Conservation (phyloP, 2,329 filamentous ascomycete species). For the Botrytis porri region DNA sequence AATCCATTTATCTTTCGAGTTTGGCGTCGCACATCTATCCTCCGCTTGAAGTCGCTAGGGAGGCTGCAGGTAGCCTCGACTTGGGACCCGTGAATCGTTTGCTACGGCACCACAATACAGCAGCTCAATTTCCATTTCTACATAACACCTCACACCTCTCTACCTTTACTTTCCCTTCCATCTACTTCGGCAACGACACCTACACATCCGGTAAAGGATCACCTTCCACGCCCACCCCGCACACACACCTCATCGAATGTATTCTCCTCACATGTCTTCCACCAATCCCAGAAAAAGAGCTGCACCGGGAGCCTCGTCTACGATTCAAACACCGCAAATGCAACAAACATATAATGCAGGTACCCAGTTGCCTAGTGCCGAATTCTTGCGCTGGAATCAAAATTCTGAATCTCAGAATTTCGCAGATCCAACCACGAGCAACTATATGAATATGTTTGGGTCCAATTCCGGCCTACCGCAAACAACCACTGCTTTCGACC, state of each 20-base stretch:
- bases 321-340: slow-evolving; percentile 51
- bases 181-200: background rate
- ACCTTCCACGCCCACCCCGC: background rate
- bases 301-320: slow-evolving; percentile 68
- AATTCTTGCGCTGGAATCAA: slow-evolving; percentile 53
- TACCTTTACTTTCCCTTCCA: background rate
- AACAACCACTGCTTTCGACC: slow-evolving; percentile 26
- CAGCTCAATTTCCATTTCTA: background rate
- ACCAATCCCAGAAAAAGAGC: slow-evolving; percentile 65
- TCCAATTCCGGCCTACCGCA: slow-evolving; percentile 26
- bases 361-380: slow-evolving; percentile 48
- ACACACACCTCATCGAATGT: slow-evolving; percentile 22
- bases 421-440: slow-evolving; percentile 37
- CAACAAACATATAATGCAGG: slow-evolving; percentile 49
- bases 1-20: slow-evolving; percentile 21
- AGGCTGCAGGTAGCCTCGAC: slow-evolving; percentile 38
- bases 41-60: slow-evolving; percentile 29
- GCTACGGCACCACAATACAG: background rate
- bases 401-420: slow-evolving; percentile 39
- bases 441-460: slow-evolving; percentile 32
- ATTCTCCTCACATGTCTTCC: slow-evolving; percentile 38
- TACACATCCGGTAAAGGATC: background rate
- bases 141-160: background rate
- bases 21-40: slow-evolving; percentile 19
- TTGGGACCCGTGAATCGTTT: slow-evolving; percentile 14